Conservation (phyloP, 257 asterid genomes). For the Haberlea rhodopensis region DNA sequence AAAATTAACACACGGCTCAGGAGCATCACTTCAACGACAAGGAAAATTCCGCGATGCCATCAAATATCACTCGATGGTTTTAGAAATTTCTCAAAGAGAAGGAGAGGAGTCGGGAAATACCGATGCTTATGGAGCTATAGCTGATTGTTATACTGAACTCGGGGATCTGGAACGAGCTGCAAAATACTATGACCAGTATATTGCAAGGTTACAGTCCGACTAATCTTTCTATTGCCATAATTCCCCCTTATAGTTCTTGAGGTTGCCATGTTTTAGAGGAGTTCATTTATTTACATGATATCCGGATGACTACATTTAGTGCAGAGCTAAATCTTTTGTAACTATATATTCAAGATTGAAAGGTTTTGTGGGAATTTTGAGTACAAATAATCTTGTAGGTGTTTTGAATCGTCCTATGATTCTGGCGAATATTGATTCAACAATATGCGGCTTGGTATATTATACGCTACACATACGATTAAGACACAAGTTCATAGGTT, state of each 20-base stretch:
- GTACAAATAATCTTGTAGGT: background rate
- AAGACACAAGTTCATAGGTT: background rate
- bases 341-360: background rate
- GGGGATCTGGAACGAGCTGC: slow-evolving; percentile 94
- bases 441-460: background rate
- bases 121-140: slow-evolving; percentile 97
- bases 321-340: slow-evolving; percentile 26
- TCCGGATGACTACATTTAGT: slow-evolving; percentile 15
- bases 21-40: slow-evolving; percentile 94
- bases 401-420: background rate
- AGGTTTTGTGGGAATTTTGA: too few relatives aligned
- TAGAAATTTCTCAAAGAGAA: slow-evolving; percentile 69
- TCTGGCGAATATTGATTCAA: background rate
- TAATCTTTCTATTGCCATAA: slow-evolving; percentile 30
- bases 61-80: slow-evolving; percentile 76
- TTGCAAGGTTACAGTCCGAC: slow-evolving; percentile 81
- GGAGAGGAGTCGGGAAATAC: slow-evolving; percentile 93
- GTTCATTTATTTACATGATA: slow-evolving; percentile 11
- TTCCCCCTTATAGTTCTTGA: slow-evolving; percentile 19
- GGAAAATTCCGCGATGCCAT: slow-evolving; percentile 85
- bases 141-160: slow-evolving; percentile 93
- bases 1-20: slow-evolving; percentile 32
- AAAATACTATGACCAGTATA: slow-evolving; percentile 80
- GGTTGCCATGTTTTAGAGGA: slow-evolving; percentile 20
- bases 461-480: background rate